phyloP scores from a whole-genome alignment of 257 asterid genomes.

The Verbena officinalis region DNA sequence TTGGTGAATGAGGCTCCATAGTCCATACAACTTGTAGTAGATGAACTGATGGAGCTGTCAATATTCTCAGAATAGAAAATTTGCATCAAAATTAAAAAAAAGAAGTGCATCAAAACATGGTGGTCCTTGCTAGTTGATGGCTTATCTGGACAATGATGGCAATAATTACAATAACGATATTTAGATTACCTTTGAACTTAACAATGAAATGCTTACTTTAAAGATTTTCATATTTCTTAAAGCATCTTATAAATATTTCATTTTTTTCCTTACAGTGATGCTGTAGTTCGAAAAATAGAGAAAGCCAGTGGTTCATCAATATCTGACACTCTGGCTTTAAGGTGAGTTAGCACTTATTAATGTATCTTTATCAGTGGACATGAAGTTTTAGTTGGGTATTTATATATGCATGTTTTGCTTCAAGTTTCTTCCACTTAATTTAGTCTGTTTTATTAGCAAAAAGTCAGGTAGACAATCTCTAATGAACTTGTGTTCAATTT shows the following conservation, averaged over 20 bases:
- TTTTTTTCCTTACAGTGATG: slow-evolving; percentile 52
- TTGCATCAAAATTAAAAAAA: too few relatives aligned
- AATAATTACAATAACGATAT: too few relatives aligned
- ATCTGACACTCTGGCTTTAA: slow-evolving; percentile 53
- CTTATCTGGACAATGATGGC: too few relatives aligned
- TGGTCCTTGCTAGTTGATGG: too few relatives aligned
- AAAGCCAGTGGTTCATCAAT: slow-evolving; percentile 51
- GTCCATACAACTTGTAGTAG: too few relatives aligned
- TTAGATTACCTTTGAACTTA: not conserved
- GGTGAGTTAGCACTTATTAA: slow-evolving; percentile 43
- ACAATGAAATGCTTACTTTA: not conserved
- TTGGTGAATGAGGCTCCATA: too few relatives aligned
- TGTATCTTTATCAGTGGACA: not conserved
- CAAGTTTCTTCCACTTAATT: slow-evolving; percentile 8
- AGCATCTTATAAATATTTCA: slow-evolving; percentile 21
- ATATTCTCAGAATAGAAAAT: too few relatives aligned
- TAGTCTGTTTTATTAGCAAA: not conserved
- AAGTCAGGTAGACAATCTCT: slow-evolving; percentile 3
- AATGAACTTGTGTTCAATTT: slow-evolving; percentile 29
- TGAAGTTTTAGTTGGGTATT: not conserved
- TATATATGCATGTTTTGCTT: not conserved
- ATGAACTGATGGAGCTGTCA: too few relatives aligned
- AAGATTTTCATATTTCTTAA: not conserved
- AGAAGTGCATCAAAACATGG: not conserved
- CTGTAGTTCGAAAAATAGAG: slow-evolving; percentile 67